Evolutionary conservation across 495 filamentous ascomycete species (phyloP).

Genomic region (Pseudomonodictys pantanalensis): DNA sequence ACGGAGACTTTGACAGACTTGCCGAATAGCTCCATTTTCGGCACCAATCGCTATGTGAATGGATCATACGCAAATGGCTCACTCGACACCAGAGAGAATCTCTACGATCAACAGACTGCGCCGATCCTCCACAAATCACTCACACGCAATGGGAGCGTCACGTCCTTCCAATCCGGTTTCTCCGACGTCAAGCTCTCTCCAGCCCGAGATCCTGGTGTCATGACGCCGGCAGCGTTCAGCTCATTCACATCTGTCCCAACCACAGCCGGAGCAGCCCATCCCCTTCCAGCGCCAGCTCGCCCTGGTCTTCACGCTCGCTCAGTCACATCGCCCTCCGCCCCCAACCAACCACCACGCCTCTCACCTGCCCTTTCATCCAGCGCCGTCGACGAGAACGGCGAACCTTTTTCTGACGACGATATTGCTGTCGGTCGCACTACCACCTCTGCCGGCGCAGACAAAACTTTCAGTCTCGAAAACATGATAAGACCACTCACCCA

Average conservation of each 20-base stretch:
- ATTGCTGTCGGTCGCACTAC: conserved; percentile 10
- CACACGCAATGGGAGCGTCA: conserved; percentile 63
- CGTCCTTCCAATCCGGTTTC: conserved; percentile 87
- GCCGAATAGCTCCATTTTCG: conserved; percentile 43
- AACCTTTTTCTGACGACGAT: conserved; percentile 45
- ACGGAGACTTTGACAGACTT: conserved; percentile 48
- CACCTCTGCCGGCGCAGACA: conserved; percentile 3
- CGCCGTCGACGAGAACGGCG: conserved; percentile 34
- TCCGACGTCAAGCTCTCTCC: conserved; percentile 63
- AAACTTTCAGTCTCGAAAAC: conserved; percentile 27
- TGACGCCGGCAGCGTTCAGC: conserved; percentile 58
- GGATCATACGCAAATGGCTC: conserved; percentile 42
- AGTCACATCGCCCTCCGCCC: conserved; percentile 38
- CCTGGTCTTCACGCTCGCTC: conserved; percentile 43
- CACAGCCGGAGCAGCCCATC: background rate
- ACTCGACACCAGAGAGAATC: conserved; percentile 73
- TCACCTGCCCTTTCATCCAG: conserved; percentile 26
- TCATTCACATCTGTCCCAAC: conserved; percentile 27
- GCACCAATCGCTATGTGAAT: conserved; percentile 8
- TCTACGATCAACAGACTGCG: conserved; percentile 91
- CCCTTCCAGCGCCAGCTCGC: conserved; percentile 14
- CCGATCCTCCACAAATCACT: conserved; percentile 86
- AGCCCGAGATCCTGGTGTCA: conserved; percentile 56
- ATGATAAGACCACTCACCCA: conserved; percentile 34
- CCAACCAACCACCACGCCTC: conserved; percentile 28